These are phyloP conservation scores for Alopecurus myosuroides DNA, from an alignment of 176 grass and related monocot genomes.

Conservation along the genomic window DNA sequence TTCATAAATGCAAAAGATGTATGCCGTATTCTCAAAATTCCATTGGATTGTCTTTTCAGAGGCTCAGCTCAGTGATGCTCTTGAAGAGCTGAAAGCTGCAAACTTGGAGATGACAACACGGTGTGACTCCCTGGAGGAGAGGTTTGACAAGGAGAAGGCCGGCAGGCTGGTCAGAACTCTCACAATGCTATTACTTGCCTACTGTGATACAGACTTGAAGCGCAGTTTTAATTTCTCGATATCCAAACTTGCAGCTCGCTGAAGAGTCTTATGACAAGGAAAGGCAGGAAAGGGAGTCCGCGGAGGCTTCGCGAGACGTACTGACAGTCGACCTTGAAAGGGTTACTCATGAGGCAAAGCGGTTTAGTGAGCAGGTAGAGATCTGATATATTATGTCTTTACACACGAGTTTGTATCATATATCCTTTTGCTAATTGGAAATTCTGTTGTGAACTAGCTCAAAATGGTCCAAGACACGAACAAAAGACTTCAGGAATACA, in stretches of 20 bases:
- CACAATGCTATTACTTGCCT: neutral
- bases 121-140: slow-evolving; percentile 45
- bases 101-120: slow-evolving; percentile 40
- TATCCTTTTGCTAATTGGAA: neutral
- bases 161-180: slow-evolving; percentile 49
- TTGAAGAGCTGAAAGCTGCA: slow-evolving; percentile 37
- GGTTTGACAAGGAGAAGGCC: slow-evolving; percentile 53
- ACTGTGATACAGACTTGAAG: neutral
- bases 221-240: neutral
- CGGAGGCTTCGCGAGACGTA: slow-evolving; percentile 30
- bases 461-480: slow-evolving; percentile 85
- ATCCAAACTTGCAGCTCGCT: slow-evolving; percentile 35
- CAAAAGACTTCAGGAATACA: slow-evolving; percentile 79
- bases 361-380: slow-evolving; percentile 75
- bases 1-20: neutral
- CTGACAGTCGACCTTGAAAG: slow-evolving; percentile 64
- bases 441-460: slow-evolving; percentile 45
- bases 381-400: neutral
- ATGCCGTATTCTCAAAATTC: neutral
- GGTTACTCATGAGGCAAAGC: slow-evolving; percentile 48
- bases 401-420: neutral
- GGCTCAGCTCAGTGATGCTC: slow-evolving; percentile 39
- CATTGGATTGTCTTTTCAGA: slow-evolving; percentile 31
- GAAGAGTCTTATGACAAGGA: slow-evolving; percentile 62
- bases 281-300: slow-evolving; percentile 38